Percentiles rank a stretch among this genome's conserved stretches.
Conservation (phyloP, 805 yeast genomes). For the Cyberlindnera lachancei region DNA sequence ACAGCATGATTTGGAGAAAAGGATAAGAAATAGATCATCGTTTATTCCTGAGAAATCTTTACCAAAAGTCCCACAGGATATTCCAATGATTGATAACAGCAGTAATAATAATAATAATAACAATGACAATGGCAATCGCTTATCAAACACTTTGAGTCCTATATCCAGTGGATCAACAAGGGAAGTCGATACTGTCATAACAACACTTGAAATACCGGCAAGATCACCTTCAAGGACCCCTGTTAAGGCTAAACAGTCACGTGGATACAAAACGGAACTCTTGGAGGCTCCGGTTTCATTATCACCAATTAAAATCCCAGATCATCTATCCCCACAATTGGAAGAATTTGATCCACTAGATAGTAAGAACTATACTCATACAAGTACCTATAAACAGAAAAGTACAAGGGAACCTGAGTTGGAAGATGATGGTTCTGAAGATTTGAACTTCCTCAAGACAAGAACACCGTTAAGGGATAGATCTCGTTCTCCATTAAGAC, state of each 20-base stretch:
- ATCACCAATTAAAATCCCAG: slow-evolving; percentile 13
- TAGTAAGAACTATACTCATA: too few species aligned
- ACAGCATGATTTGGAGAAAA: slow-evolving; percentile 40
- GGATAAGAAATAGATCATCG: slow-evolving; percentile 7
- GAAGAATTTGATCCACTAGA: neutral
- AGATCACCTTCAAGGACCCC: slow-evolving; percentile 19
- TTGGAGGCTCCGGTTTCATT: slow-evolving; percentile 17
- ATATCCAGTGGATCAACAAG: slow-evolving; percentile 5
- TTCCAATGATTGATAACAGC: too few species aligned
- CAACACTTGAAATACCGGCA: slow-evolving; percentile 11
- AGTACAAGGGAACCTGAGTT: too few species aligned
- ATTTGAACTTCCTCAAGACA: neutral
- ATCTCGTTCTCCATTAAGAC: slow-evolving; percentile 14
- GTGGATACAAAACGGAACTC: neutral
- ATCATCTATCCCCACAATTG: slow-evolving; percentile 5
- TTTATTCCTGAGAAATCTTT: slow-evolving; percentile 14
- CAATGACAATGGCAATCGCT: too few species aligned
- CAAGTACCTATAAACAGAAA: too few species aligned
- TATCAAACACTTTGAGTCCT: slow-evolving; percentile 2
- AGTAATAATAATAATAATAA: too few species aligned
- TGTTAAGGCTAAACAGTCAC: neutral
- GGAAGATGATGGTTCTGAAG: too few species aligned
- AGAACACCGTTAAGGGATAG: slow-evolving; percentile 1
- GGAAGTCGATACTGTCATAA: slow-evolving; percentile 5
- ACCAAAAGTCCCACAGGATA: slow-evolving; percentile 20